Conservation (phyloP, 306 rosid species). For the Amphicarpaea edgeworthii region DNA sequence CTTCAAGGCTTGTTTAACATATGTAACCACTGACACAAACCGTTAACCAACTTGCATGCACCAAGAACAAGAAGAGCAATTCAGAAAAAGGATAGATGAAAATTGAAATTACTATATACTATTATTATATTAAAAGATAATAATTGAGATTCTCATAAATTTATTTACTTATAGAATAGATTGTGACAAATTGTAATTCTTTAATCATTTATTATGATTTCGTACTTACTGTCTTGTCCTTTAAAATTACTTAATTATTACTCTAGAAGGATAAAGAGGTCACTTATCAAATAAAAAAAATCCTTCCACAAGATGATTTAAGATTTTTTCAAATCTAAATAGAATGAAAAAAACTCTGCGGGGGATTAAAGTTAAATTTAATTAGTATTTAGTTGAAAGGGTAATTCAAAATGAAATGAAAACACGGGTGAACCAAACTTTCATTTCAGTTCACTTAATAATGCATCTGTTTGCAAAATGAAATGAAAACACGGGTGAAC, state of each 20-base stretch:
- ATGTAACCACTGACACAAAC: not conserved
- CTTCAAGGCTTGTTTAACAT: not conserved
- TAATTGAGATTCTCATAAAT: not conserved
- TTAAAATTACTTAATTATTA: not conserved
- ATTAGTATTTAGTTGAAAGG: not conserved
- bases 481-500: too few relatives aligned
- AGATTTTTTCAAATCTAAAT: not conserved
- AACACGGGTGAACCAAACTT: not conserved
- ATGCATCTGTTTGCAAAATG: too few relatives aligned
- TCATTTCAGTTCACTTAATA: not conserved
- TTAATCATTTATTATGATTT: not conserved
- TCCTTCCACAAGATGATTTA: not conserved
- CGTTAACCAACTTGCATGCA: not conserved
- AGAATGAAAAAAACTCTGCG: not conserved
- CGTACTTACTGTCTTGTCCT: not conserved
- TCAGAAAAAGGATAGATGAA: not conserved
- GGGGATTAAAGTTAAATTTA: too few relatives aligned
- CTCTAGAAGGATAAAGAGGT: not conserved
- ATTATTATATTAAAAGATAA: too few relatives aligned
- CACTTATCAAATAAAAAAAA: not conserved
- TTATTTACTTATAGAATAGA: not conserved
- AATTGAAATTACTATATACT: too few relatives aligned
- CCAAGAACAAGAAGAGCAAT: constrained; percentile 4
- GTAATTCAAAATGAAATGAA: not conserved
- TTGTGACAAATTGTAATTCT: not conserved